phyloP scores from a whole-genome alignment of 805 yeast species.

The Candida patagonica region DNA sequence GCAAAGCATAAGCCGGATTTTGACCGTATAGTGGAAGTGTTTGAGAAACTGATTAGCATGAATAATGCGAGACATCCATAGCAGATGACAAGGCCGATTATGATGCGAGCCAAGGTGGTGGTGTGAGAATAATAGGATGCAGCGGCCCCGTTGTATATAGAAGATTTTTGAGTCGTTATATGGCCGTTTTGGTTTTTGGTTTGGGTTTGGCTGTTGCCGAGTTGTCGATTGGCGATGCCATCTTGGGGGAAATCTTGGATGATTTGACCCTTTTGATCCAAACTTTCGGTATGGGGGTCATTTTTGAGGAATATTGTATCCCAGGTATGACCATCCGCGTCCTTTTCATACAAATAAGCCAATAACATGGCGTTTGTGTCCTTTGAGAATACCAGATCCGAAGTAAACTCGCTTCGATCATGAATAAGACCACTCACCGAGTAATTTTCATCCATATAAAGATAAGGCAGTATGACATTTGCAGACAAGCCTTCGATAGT shows the following conservation, averaged over 20 bases:
- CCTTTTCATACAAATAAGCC: constrained; percentile 2
- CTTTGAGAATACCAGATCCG: neutral
- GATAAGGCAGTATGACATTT: neutral
- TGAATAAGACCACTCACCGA: neutral
- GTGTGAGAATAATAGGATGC: neutral
- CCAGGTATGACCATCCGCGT: constrained; percentile 2
- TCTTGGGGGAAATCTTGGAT: neutral
- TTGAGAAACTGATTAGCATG: constrained; percentile 32
- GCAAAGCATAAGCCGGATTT: constrained; percentile 39
- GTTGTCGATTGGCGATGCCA: neutral
- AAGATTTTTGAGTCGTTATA: too few species aligned
- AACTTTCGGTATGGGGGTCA: neutral
- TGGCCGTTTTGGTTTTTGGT: too few species aligned
- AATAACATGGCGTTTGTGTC: neutral
- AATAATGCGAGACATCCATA: constrained; percentile 28
- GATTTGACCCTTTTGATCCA: too few species aligned
- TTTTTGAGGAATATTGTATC: constrained; percentile 2
- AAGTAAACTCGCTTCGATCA: neutral
- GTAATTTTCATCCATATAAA: neutral
- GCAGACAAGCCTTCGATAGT: neutral
- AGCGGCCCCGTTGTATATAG: too few species aligned
- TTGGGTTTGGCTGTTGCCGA: neutral
- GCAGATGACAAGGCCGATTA: constrained; percentile 16
- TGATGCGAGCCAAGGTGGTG: constrained; percentile 1
- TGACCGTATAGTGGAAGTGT: constrained; percentile 37